Evolutionary conservation across 306 rosid genomes (phyloP), one percentile per base, ranked within the genome.

Genomic region (Arachis hypogaea): DNA sequence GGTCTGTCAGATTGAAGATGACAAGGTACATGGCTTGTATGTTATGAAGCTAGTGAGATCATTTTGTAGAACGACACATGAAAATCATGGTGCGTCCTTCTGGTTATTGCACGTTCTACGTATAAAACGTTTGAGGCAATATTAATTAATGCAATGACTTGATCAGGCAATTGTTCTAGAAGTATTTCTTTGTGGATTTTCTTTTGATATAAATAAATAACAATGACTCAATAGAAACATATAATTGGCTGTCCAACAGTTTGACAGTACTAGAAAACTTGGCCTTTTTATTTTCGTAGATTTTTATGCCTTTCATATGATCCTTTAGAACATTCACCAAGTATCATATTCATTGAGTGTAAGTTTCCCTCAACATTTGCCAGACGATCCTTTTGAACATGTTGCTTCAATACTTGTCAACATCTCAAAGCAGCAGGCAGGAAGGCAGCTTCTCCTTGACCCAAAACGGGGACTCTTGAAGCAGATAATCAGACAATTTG

Each of bases 361-460:
- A 57, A 49, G 49, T 62, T 44, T 57, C 22, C 50, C 4, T 44
- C 47, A 64, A 59, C 69, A 28, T 69, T 67, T 80, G 14, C 68
- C 90, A 93, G 98, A 89, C 78, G 98, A 89, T 84, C 89, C 85
- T 66, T 93, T 91, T 88, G 98, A 93, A 66, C 98, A 91, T 77
- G 98, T 89, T 44, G 96, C 94, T 71, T 93, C 92, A 38, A 88
- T 91, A 60, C 96, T 93, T 63, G 92, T 93, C 64, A 93, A 93
- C 86, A 88, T 93, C 68, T 86, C 98, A 58, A 93, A 88, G 85
- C 84, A 84, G 69, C 91, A 75, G 82, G 83, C 83, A 36, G 97
- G 97, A 71, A 91, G 97, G 91, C 82, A 88, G 80, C 93, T 93
- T 84, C 82, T 93, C 41, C 87, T 93, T 45, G 97, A 93, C 67